phyloP scores from a whole-genome alignment of 2,329 filamentous ascomycete genomes.

The Amauroascus verrucosus region DNA sequence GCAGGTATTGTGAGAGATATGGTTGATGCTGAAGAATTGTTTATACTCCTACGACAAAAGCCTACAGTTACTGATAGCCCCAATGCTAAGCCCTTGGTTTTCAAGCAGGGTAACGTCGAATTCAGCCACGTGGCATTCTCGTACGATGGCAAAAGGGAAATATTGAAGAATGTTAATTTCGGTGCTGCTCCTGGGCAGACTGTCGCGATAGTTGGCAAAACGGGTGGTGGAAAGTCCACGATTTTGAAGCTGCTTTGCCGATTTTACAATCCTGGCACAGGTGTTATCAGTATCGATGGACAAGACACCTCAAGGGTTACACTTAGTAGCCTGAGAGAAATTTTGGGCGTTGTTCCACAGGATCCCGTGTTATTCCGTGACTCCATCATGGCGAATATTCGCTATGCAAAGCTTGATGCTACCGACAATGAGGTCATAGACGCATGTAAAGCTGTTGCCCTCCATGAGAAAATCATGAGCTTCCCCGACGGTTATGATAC shows the following conservation, averaged over 20 bases:
- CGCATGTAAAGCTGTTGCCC: constrained; percentile 51
- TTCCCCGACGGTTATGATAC: constrained; percentile 47
- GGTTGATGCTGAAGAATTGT: constrained; percentile 50
- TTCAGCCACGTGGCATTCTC: constrained; percentile 44
- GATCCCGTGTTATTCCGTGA: constrained; percentile 55
- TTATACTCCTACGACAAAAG: constrained; percentile 41
- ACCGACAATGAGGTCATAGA: constrained; percentile 50
- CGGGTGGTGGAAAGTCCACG: constrained; percentile 49
- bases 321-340: constrained; percentile 47
- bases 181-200: constrained; percentile 41
- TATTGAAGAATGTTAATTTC: constrained; percentile 42
- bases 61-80: constrained; percentile 36
- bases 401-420: constrained; percentile 52
- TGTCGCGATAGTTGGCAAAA: constrained; percentile 48
- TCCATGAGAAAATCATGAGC: constrained; percentile 53
- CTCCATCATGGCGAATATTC: constrained; percentile 54
- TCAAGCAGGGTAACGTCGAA: constrained; percentile 37
- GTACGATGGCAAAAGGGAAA: constrained; percentile 42
- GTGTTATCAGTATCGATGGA: constrained; percentile 44
- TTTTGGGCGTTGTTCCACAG: constrained; percentile 55
- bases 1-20: constrained; percentile 43
- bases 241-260: constrained; percentile 46
- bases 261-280: constrained; percentile 44
- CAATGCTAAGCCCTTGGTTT: constrained; percentile 29
- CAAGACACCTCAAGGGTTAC: constrained; percentile 51